Percentiles rank a stretch among this genome's conserved stretches.
Evolutionary conservation across 2,329 filamentous ascomycete species (phyloP).

Genomic region (Penicillium sp.): DNA sequence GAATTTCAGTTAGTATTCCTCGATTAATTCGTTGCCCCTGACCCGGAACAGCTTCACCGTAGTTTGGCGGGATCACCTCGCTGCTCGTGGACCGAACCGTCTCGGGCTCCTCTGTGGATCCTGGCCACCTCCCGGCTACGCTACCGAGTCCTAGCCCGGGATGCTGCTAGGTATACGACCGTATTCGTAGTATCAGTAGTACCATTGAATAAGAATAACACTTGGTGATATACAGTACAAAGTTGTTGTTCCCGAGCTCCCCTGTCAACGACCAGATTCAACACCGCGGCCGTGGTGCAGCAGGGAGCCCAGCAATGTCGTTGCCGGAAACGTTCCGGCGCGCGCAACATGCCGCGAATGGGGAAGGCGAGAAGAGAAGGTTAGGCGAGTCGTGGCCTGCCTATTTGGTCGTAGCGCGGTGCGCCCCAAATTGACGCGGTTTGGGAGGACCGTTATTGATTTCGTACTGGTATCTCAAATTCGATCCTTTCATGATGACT

Average conservation of each 20-base stretch:
- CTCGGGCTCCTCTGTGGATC: conserved; percentile 19
- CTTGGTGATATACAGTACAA: too few species aligned
- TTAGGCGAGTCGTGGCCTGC: conserved; percentile 18
- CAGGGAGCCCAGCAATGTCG: too few species aligned
- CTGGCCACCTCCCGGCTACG: conserved; percentile 16
- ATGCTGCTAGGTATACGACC: background rate
- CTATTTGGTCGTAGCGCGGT: conserved; percentile 15
- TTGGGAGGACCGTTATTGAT: background rate
- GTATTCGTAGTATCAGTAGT: background rate
- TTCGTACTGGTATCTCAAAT: too few species aligned
- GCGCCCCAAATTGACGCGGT: too few species aligned
- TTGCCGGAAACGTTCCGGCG: too few species aligned
- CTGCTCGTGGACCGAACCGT: conserved; percentile 19
- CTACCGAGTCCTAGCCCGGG: background rate
- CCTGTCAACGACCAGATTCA: too few species aligned
- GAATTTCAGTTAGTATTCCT: too few species aligned
- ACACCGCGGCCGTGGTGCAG: too few species aligned
- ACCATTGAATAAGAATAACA: too few species aligned
- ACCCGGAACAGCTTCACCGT: conserved; percentile 23
- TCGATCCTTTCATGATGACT: too few species aligned
- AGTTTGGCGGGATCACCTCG: conserved; percentile 14
- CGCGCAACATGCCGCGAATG: conserved; percentile 5
- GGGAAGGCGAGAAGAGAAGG: conserved; percentile 25
- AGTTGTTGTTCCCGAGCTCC: too few species aligned
- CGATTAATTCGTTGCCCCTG: conserved; percentile 1